Conservation (phyloP, 176 grass and related monocot species). For the Neostapfia colusana region DNA sequence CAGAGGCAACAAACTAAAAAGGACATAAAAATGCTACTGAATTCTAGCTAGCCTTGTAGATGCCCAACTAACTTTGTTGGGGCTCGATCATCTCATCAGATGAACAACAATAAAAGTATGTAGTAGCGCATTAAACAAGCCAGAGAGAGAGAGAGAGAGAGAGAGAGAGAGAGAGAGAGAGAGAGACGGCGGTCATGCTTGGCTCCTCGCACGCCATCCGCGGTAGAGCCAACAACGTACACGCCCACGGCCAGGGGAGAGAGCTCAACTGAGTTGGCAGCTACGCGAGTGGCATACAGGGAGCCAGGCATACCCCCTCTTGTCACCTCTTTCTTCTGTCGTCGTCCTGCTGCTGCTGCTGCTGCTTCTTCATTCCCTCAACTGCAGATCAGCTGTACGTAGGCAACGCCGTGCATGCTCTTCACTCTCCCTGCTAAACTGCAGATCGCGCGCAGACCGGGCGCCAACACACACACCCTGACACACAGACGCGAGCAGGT, state of each 20-base stretch:
- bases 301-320: conserved; percentile 84
- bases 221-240: conserved; percentile 61
- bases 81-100: neutral
- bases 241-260: neutral
- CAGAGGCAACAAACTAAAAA: no score
- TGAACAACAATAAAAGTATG: neutral
- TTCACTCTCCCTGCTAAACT: neutral
- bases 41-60: neutral
- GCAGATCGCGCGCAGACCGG: neutral
- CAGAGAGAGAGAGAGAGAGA: neutral
- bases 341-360: neutral
- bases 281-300: conserved; percentile 96
- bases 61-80: neutral
- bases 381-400: neutral
- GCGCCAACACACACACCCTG: no score
- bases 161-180: conserved; percentile 6
- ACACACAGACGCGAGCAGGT: no score
- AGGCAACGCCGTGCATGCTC: conserved; percentile 2
- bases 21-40: neutral
- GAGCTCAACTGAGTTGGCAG: conserved; percentile 42
- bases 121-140: no score
- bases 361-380: neutral
- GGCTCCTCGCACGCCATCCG: conserved; percentile 99
- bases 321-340: conserved; percentile 41
- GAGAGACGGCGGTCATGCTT: conserved; percentile 73